phyloP scores from a whole-genome alignment of 1,284 basidiomycete species.

The Sanghuangporus baumii region DNA sequence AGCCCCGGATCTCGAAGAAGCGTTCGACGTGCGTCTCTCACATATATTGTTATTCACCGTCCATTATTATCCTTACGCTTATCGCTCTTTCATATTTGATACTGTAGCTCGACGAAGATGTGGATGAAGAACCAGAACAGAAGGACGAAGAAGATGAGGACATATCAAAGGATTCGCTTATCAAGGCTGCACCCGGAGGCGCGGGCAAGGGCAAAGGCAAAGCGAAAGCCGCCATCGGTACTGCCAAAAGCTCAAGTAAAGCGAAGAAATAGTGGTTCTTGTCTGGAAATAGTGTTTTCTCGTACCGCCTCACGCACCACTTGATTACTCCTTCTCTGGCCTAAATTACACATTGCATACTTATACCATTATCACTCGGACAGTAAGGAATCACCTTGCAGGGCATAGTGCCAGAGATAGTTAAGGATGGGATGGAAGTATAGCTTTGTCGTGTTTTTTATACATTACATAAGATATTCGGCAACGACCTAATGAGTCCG shows the following conservation, averaged over 20 bases:
- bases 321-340: not conserved
- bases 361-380: not conserved
- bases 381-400: not conserved
- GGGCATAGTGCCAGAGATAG: too few relatives aligned
- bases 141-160: slow-evolving; percentile 35
- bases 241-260: not conserved
- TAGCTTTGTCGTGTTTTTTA: too few relatives aligned
- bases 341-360: not conserved
- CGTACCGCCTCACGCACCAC: not conserved
- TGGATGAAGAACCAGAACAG: slow-evolving; percentile 36
- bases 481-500: too few relatives aligned
- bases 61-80: not conserved
- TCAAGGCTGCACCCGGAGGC: slow-evolving; percentile 34
- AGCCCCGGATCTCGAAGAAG: slow-evolving; percentile 86
- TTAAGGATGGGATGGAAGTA: too few relatives aligned
- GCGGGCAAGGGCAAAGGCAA: slow-evolving; percentile 26
- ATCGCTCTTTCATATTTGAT: not conserved
- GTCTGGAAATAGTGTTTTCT: not conserved
- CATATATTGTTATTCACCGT: not conserved
- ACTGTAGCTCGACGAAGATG: slow-evolving; percentile 32
- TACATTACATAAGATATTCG: too few relatives aligned
- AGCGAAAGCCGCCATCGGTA: slow-evolving; percentile 17
- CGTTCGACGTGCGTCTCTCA: slow-evolving; percentile 47
- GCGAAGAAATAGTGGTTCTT: not conserved
- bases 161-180: slow-evolving; percentile 45